These are phyloP conservation scores for Fagus crenata DNA, from an alignment of 306 rosid genomes.

Conservation along the genomic window DNA sequence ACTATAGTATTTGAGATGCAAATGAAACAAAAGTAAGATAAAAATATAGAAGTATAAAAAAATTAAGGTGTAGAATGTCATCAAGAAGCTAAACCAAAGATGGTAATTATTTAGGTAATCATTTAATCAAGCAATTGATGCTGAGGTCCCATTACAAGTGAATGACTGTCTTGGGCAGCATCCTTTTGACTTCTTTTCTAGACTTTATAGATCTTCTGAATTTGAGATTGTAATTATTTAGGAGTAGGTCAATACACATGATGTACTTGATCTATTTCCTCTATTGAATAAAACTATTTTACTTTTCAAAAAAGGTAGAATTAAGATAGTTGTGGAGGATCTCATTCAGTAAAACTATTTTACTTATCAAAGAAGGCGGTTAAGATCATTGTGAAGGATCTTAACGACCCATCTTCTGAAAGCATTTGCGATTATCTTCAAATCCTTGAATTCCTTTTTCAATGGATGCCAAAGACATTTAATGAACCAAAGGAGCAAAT, in stretches of 20 bases:
- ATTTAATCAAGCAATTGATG: neutral
- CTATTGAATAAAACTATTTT: too few species aligned
- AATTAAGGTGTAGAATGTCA: neutral
- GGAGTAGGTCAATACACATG: too few species aligned
- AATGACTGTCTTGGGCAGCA: too few species aligned
- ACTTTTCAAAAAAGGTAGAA: too few species aligned
- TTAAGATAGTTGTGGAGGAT: neutral
- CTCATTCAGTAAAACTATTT: too few species aligned
- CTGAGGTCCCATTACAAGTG: too few species aligned
- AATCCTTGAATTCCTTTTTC: neutral
- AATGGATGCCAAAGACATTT: neutral
- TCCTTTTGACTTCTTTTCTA: too few species aligned
- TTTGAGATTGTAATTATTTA: too few species aligned
- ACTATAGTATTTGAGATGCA: neutral
- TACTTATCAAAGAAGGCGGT: too few species aligned
- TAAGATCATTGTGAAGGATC: neutral
- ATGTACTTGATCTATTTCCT: too few species aligned
- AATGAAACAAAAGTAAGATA: slow-evolving; percentile 11
- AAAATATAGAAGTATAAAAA: neutral
- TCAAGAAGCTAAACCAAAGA: neutral
- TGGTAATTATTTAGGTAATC: neutral
- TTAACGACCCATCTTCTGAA: neutral
- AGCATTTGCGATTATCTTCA: neutral
- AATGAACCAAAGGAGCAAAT: too few species aligned
- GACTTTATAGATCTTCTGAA: too few species aligned